Percentiles rank a stretch among this genome's conserved stretches.
phyloP scores from a whole-genome alignment of 768 basidiomycete genomes.

The Trametes elegans region DNA sequence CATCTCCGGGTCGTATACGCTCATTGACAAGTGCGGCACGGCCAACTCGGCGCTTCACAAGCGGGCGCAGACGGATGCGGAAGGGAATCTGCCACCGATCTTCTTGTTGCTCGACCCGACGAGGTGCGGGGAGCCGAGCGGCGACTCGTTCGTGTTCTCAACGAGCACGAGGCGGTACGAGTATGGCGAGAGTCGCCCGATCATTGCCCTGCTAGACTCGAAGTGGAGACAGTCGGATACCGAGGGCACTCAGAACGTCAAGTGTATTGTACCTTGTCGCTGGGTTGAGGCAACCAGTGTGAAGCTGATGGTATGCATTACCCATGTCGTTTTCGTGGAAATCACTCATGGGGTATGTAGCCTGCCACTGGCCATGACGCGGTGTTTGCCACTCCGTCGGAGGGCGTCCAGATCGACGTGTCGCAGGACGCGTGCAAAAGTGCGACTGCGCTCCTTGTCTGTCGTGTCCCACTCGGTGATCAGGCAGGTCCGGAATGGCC shows the following conservation, averaged over 20 bases:
- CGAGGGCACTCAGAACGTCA: slow-evolving; percentile 47
- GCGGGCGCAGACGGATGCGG: slow-evolving; percentile 43
- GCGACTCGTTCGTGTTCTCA: slow-evolving; percentile 86
- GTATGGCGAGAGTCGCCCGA: slow-evolving; percentile 76
- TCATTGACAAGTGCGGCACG: slow-evolving; percentile 86
- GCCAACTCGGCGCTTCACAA: slow-evolving; percentile 83
- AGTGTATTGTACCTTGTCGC: slow-evolving; percentile 56
- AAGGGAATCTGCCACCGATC: slow-evolving; percentile 55
- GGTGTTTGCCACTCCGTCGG: slow-evolving; percentile 61
- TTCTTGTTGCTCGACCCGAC: slow-evolving; percentile 88
- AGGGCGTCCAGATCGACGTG: slow-evolving; percentile 48
- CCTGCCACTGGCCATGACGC: slow-evolving; percentile 54
- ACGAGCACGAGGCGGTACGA: slow-evolving; percentile 74
- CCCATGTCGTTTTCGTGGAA: not conserved
- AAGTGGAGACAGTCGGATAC: slow-evolving; percentile 74
- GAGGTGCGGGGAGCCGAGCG: slow-evolving; percentile 65
- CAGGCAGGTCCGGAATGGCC: slow-evolving; percentile 83
- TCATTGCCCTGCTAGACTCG: slow-evolving; percentile 69
- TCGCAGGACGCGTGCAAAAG: slow-evolving; percentile 64
- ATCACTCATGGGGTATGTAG: slow-evolving; percentile 35
- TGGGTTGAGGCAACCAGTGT: slow-evolving; percentile 59
- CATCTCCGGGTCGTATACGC: slow-evolving; percentile 75
- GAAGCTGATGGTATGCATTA: slow-evolving; percentile 48
- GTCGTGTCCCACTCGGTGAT: slow-evolving; percentile 65
- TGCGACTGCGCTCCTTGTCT: slow-evolving; percentile 78